Base-by-base conservation (phyloP, 2,329 filamentous ascomycete genomes). In the Neonectria faginata region DNA sequence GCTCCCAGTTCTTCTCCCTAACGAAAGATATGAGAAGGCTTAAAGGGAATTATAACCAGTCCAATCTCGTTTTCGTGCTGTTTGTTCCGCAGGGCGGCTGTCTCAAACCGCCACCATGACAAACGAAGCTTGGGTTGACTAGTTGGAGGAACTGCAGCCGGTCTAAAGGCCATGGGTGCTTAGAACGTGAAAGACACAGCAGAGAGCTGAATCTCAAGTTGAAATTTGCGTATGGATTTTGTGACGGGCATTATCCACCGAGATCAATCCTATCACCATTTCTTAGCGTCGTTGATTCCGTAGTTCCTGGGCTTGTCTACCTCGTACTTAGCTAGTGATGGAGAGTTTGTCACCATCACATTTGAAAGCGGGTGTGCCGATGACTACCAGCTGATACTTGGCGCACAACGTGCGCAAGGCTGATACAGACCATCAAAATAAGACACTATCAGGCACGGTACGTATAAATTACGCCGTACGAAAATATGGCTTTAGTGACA, bases 41-140 rank as follows among this genome's bases (percentile, higher is more conserved):
- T 18, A 12, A 36, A 29, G 33, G 5, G 48, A 18, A 11, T 3
- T 36, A 6, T 57, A 14, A 25, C 53, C 36, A 51, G 20, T 51
- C 10, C 20, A n/a, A 27, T 44, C 9, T 31, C 18, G 14, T 44
- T 29, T 47, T 33, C 12, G 52, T 20, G 25, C 45, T 29, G 51
- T 22, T 44, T 44, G 59, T 56, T 50, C 44, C 52, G 59, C 58
- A 61, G 45, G n/a, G 18, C 47, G 11, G 11, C 29, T 39, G 29
- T 16, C 29, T n/a, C 16, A n/a, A n/a, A 5, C 16, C n/a, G 47
- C 41, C 39, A 27, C 20, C 22, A 14, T 39, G 25, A 14, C 29
- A 41, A 52, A 25, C 18, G 44, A 14, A 22, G 42, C 16, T 18
- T 27, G 31, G 44, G 14, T 27, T 12, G 29, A 18, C 41, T 39